Evolutionary conservation across 1,284 basidiomycete genomes (phyloP), one percentile per base, ranked within the genome.

Genomic region (Phlebopus sp.): DNA sequence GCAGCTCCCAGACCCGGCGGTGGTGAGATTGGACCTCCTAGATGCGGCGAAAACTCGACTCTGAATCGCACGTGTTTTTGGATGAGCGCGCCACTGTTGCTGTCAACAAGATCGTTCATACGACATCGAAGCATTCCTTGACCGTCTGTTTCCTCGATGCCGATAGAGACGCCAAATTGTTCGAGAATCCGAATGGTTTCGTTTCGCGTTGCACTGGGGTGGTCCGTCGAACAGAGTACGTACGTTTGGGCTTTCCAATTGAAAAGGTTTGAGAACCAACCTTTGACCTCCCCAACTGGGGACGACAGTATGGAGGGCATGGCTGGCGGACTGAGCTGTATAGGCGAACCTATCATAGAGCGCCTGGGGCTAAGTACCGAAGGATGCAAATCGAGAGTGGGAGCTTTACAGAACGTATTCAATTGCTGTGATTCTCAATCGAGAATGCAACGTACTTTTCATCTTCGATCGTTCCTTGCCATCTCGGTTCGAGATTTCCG

Each of bases 241-340:
- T 81, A 82, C 13, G 75, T 72, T 60, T 86, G 77, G 29, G 72
- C 70, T 54, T 81, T 83, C 85, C 85, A 88, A 62, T 78, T 82
- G 71, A 90, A 90, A 30, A 90, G 69, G 56, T 83, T 88, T 7
- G 86, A 86, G 62, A 90, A 86, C 86, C 86, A 90, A 36, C 86
- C 87, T 59, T 86, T 86, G 66, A 89, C 82, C 62, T 89, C 85
- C 51, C 84, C 81, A n/a, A 86, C 81, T n/a, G 68, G 66, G 11
- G 66, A 64, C 9, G 67, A 50, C 14, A 67, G 46, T 9, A 66
- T 66, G 32, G 66, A 63, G 4, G 60, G 53, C 47, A 63, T 43
- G 5, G 46, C 54, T 4, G 64, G 60, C 11, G 67, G 23, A 31
- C 42, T 48, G 13, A 45, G 30, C 18, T 62, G 61, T 6, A 60